A percentile compares a stretch with the other conserved stretches of the same genome.
Conservation (phyloP, 2,329 filamentous ascomycete genomes). For the Paecilomyces sp. region DNA sequence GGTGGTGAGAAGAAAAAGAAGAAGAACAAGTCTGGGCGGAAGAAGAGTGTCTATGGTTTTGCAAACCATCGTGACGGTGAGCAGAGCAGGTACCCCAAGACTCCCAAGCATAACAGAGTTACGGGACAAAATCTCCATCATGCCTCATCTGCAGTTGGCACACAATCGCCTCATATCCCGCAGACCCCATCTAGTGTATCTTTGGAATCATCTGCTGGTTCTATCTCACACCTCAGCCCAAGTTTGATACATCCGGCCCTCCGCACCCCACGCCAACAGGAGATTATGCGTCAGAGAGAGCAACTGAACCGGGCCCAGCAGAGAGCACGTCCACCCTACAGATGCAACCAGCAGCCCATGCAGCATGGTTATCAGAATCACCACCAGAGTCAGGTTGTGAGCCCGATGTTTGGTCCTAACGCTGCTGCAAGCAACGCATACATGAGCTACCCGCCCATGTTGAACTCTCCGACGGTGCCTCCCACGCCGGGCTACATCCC, state of each 20-base stretch:
- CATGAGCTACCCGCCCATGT: neutral
- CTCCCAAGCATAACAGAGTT: constrained; percentile 2
- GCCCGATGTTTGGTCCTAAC: neutral
- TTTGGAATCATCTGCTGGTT: neutral
- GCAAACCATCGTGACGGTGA: constrained; percentile 10
- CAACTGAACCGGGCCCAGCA: neutral
- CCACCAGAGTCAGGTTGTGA: neutral
- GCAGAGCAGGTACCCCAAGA: constrained; percentile 6
- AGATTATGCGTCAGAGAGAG: constrained; percentile 9
- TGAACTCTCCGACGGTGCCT: neutral
- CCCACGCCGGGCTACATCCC: neutral
- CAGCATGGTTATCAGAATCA: neutral
- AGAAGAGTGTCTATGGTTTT: constrained; percentile 11
- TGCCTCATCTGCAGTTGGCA: neutral
- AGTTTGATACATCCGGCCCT: constrained; percentile 9
- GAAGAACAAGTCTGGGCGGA: constrained; percentile 3
- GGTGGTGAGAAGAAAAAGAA: neutral
- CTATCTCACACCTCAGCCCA: neutral
- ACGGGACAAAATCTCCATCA: neutral
- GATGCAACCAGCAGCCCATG: neutral
- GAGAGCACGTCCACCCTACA: neutral
- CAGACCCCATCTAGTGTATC: neutral
- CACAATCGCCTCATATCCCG: neutral
- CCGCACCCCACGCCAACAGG: constrained; percentile 4
- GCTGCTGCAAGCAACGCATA: neutral